Evolutionary conservation across 495 filamentous ascomycete genomes (phyloP).

Genomic region (Cenococcum geophilum): DNA sequence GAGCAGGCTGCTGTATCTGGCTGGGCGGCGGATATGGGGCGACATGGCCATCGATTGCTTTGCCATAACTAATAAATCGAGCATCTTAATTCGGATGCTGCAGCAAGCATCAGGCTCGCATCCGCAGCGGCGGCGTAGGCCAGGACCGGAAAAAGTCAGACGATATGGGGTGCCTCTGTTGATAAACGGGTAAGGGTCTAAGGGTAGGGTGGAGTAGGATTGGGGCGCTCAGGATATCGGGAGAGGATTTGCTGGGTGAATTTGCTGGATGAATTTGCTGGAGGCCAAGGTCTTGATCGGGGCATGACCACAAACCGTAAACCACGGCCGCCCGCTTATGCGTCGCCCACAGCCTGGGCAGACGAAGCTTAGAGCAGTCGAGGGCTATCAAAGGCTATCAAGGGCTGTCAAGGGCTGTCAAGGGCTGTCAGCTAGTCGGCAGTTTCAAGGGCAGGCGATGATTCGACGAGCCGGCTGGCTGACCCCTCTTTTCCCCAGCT

Average conservation of each 20-base stretch:
- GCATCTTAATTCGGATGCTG: conserved; percentile 25
- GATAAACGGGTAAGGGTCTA: no score
- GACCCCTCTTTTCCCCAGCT: conserved; percentile 10
- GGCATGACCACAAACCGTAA: neutral
- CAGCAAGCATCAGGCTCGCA: conserved; percentile 22
- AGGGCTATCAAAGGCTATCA: no score
- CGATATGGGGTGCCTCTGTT: conserved; percentile 28
- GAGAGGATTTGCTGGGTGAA: no score
- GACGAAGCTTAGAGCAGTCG: no score
- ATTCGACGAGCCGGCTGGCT: neutral
- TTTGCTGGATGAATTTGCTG: neutral
- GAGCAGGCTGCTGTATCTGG: conserved; percentile 14
- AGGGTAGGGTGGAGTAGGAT: no score
- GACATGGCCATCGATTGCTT: conserved; percentile 15
- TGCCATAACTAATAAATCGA: conserved; percentile 13
- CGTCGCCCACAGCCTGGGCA: no score
- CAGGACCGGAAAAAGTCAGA: conserved; percentile 24
- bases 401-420: no score
- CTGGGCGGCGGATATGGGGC: neutral
- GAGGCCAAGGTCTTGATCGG: neutral
- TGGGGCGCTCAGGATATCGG: no score
- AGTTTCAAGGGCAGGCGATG: neutral
- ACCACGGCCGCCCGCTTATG: neutral
- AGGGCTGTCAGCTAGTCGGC: no score
- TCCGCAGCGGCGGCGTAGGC: neutral